phyloP scores from a whole-genome alignment of 2,329 filamentous ascomycete genomes.

The Canariomyces notabilis region DNA sequence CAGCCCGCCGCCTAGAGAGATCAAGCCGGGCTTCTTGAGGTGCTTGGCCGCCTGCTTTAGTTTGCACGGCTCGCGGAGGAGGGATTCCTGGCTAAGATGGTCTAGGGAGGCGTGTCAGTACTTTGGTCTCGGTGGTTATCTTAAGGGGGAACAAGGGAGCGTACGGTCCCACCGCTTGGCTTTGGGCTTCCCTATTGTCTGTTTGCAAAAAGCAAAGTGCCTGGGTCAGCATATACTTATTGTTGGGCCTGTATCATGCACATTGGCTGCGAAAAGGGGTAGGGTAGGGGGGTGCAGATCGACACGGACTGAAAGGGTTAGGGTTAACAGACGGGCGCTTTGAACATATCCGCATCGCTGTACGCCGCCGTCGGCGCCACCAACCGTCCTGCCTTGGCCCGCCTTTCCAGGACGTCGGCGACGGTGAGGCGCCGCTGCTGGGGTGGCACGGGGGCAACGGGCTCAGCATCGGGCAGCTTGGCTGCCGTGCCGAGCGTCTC shows the following conservation, averaged over 20 bases:
- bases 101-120: conserved; percentile 32
- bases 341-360: conserved; percentile 78
- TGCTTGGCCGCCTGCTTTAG: conserved; percentile 77
- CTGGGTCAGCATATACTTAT: conserved; percentile 9
- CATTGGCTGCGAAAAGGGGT: neutral
- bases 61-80: conserved; percentile 58
- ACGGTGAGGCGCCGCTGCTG: conserved; percentile 47
- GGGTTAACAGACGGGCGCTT: conserved; percentile 54
- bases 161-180: conserved; percentile 81
- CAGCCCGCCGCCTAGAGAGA: conserved; percentile 88
- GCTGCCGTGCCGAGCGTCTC: conserved; percentile 19
- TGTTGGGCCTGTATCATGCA: conserved; percentile 1
- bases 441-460: conserved; percentile 10
- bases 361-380: conserved; percentile 71
- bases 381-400: conserved; percentile 66
- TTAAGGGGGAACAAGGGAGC: conserved; percentile 28
- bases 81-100: conserved; percentile 59
- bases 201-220: conserved; percentile 10
- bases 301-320: no score
- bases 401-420: conserved; percentile 60
- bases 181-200: conserved; percentile 57
- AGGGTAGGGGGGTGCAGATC: no score
- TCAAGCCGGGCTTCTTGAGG: conserved; percentile 75
- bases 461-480: conserved; percentile 25
- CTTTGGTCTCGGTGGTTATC: neutral